Evolutionary conservation across 768 basidiomycete species (phyloP).

Genomic region (Trametes elegans): DNA sequence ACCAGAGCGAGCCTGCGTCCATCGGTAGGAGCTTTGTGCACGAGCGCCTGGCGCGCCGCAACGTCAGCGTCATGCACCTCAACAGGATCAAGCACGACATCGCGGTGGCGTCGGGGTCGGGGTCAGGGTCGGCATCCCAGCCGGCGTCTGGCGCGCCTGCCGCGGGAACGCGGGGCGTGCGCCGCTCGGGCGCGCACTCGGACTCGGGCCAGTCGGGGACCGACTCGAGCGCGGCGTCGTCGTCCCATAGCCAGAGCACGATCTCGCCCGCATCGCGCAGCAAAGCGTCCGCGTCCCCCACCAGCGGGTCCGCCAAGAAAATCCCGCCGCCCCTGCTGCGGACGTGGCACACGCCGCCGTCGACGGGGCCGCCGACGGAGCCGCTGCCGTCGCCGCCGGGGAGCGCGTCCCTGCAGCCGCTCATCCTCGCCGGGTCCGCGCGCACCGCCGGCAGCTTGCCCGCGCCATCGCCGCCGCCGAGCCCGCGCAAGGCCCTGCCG

Average conservation of each 20-base stretch:
- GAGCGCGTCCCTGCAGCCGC: background rate
- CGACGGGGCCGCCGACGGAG: constrained; percentile 19
- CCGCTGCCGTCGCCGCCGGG: constrained; percentile 19
- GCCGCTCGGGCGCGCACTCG: constrained; percentile 18
- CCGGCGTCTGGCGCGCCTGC: too few species aligned
- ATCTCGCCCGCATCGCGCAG: constrained; percentile 11
- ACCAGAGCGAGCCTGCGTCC: background rate
- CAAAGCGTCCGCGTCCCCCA: constrained; percentile 4
- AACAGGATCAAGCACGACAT: constrained; percentile 9
- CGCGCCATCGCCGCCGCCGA: constrained; percentile 1
- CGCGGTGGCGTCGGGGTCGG: background rate
- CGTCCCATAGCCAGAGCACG: too few species aligned
- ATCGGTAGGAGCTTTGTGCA: background rate
- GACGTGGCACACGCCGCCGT: constrained; percentile 14
- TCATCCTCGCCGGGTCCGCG: background rate
- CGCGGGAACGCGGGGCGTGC: background rate
- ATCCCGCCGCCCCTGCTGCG: constrained; percentile 17
- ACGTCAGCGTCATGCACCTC: constrained; percentile 13
- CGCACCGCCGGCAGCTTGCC: background rate
- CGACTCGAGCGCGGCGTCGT: constrained; percentile 7
- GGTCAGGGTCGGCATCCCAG: too few species aligned
- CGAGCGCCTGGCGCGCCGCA: constrained; percentile 5
- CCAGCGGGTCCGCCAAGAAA: background rate
- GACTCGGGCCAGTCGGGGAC: constrained; percentile 1
- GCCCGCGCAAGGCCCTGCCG: constrained; percentile 5